Base-by-base conservation (phyloP, 345 rosid species). In the Pseudoturritis turrita region DNA sequence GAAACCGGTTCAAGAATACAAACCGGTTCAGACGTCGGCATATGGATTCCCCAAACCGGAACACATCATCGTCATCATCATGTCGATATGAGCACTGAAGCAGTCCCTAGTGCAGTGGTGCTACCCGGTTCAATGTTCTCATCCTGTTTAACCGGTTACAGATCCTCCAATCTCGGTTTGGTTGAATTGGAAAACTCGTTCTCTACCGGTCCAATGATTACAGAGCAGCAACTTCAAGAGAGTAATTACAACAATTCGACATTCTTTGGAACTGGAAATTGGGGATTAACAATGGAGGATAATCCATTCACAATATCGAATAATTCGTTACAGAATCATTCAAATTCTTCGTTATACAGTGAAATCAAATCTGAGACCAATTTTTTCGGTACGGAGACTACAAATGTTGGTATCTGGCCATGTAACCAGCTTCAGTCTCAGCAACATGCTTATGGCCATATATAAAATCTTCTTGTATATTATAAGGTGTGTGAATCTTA, bases 291-390 rank as follows among this genome's bases (percentile, higher is more conserved):
- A 14, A 78, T 86, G 25, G 80, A 77, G 10, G 71, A 77, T 8
- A 57, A 35, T 59, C 70, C 52, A 52, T 75, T 68, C 44, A 46
- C 70, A 46, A 39, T 62, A 25, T 75, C 75, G 39, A 65, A 77
- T 58, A 6, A 49, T 47, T 87, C 69, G 64, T 73, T 89, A 40
- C 91, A 83, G 53, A 85, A 83, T 63, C 95, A 84, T 67, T 80
- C 81, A 56, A 84, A 81, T 36, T 86, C 83, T 28, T 80, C 87
- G 4, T 78, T 83, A 6, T 83, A 77, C 80, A 86, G 76, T 61
- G 92, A 84, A 44, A 83, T 88, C 37, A 93, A 87, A 82, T 80
- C 97, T 3, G 98, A 93, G 81, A 40, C 90, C 55, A 81, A 76
- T 64, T 74, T 80, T 82, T 67, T 86, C 45, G 81, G 77, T 59